Evolutionary conservation across 768 basidiomycete species (phyloP).

Genomic region (Suillus occidentalis): DNA sequence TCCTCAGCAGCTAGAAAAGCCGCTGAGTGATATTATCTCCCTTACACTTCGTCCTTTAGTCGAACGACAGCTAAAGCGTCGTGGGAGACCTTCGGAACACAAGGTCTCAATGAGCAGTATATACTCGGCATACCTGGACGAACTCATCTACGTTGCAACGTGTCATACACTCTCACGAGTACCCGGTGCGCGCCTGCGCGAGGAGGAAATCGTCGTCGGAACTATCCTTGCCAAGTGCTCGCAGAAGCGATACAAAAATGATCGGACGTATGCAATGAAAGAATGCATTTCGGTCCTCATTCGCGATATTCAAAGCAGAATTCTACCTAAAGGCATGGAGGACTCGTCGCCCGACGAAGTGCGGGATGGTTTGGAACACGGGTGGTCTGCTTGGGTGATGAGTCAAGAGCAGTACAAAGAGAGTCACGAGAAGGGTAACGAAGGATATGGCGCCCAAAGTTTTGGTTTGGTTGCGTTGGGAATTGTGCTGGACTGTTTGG

Average conservation of each 20-base stretch:
- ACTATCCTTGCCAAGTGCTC: constrained; percentile 72
- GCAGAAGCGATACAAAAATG: constrained; percentile 58
- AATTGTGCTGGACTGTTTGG: constrained; percentile 58
- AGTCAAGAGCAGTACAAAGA: constrained; percentile 38
- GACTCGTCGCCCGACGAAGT: constrained; percentile 30
- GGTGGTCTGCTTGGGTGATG: constrained; percentile 68
- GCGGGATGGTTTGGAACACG: constrained; percentile 43
- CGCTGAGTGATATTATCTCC: constrained; percentile 34
- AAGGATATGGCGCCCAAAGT: constrained; percentile 55
- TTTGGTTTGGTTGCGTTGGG: constrained; percentile 68
- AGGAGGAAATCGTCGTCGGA: constrained; percentile 75
- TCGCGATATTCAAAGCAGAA: constrained; percentile 44
- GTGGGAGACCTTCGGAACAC: constrained; percentile 20
- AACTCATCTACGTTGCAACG: constrained; percentile 68
- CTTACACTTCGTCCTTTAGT: constrained; percentile 22
- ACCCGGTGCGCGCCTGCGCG: constrained; percentile 55
- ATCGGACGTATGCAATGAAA: constrained; percentile 62
- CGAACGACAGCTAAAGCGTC: constrained; percentile 17
- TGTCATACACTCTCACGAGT: constrained; percentile 65
- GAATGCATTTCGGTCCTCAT: constrained; percentile 55
- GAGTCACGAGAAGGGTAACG: constrained; percentile 37
- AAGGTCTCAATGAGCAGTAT: constrained; percentile 35
- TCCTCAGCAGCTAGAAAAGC: constrained; percentile 13
- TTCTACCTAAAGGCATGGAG: constrained; percentile 33
- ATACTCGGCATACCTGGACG: constrained; percentile 57